phyloP scores from a whole-genome alignment of 176 grass and related monocot genomes.

The Miscanthus lutarioriparius region DNA sequence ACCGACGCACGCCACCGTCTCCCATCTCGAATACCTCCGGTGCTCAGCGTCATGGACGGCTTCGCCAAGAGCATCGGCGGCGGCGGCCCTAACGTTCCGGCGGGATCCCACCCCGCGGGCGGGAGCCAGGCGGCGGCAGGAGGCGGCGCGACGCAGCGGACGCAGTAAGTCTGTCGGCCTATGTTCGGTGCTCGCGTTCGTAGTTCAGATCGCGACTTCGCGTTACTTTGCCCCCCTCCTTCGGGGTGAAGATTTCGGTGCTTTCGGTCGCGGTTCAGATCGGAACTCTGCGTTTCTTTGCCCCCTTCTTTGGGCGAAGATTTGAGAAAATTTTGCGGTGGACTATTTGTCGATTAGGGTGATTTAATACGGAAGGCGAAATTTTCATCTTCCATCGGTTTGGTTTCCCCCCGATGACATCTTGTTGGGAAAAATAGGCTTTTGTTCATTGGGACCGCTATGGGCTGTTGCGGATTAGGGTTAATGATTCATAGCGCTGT shows the following conservation, averaged over 20 bases:
- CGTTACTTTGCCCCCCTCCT: neutral
- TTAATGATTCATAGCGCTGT: neutral
- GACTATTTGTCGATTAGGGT: neutral
- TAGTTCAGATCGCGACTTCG: neutral
- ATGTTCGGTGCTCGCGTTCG: neutral
- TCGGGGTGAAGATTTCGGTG: neutral
- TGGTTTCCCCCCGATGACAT: neutral
- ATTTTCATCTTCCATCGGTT: neutral
- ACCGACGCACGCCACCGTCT: neutral
- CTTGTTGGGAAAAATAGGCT: neutral
- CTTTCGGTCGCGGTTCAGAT: neutral
- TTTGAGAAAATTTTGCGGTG: neutral
- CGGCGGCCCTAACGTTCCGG: neutral
- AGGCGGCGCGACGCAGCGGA: conserved; percentile 37
- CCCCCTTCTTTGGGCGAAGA: neutral
- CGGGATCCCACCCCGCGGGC: conserved; percentile 36
- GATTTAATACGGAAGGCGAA: neutral
- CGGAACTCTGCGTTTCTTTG: neutral
- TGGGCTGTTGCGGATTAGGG: neutral
- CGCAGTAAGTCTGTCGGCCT: conserved; percentile 34
- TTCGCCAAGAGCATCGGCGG: neutral
- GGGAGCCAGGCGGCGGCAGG: neutral
- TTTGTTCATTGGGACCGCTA: neutral
- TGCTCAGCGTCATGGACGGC: neutral
- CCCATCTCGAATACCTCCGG: neutral